These are phyloP conservation scores for Avena eriantha DNA, from an alignment of 176 grass and related monocot species.

Conservation along the genomic window DNA sequence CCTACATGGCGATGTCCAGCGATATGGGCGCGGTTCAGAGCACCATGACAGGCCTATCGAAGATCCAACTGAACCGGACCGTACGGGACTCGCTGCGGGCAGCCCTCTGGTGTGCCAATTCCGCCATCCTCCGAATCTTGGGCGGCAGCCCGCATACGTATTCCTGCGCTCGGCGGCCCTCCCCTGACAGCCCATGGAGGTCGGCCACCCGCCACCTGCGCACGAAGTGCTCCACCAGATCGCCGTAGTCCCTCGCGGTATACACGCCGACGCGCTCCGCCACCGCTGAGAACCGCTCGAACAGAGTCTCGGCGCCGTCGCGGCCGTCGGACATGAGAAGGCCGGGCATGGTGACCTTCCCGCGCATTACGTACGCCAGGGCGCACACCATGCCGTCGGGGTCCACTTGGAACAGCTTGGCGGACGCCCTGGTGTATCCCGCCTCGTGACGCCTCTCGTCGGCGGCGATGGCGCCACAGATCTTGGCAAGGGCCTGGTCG, in stretches of 20 bases:
- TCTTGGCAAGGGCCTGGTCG: constrained; percentile 36
- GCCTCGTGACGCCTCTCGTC: constrained; percentile 54
- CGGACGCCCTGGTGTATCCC: constrained; percentile 30
- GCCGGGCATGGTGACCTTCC: constrained; percentile 47
- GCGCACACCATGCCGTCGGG: constrained; percentile 49
- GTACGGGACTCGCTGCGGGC: neutral
- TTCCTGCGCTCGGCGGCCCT: constrained; percentile 44
- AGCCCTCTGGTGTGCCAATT: constrained; percentile 34
- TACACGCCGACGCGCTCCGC: constrained; percentile 43
- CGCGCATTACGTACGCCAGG: constrained; percentile 40
- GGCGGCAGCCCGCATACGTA: constrained; percentile 42
- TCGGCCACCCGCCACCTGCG: constrained; percentile 42
- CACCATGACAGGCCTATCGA: constrained; percentile 20
- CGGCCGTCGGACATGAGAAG: constrained; percentile 45
- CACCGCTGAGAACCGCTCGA: constrained; percentile 39
- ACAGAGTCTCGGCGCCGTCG: neutral
- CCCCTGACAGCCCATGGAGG: constrained; percentile 35
- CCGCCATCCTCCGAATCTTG: constrained; percentile 41
- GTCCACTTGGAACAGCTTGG: constrained; percentile 37
- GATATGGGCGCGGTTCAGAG: neutral
- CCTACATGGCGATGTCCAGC: too few relatives aligned
- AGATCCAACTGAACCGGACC: constrained; percentile 47
- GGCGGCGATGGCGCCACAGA: constrained; percentile 50
- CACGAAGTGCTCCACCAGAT: constrained; percentile 51
- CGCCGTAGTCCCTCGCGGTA: constrained; percentile 44